phyloP scores from a whole-genome alignment of 1,284 basidiomycete species.

The Porogramme epimiltina region DNA sequence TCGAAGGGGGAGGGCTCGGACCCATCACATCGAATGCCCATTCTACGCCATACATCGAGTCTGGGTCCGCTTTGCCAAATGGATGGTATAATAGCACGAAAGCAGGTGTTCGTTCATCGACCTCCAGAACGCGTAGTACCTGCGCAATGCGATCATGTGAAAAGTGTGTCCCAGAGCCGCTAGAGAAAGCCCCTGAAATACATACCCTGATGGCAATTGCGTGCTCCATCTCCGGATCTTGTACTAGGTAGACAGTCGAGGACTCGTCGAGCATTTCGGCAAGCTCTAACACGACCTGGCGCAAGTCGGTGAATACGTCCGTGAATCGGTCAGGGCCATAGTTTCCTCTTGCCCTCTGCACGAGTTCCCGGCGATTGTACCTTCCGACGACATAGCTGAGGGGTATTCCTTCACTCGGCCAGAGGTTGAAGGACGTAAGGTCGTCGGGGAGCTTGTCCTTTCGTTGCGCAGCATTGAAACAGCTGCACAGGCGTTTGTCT shows the following conservation, averaged over 20 bases:
- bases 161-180: too few relatives aligned
- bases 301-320: constrained; percentile 37
- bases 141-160: constrained; percentile 8
- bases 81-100: constrained; percentile 32
- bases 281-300: constrained; percentile 35
- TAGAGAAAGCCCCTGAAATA: not conserved
- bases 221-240: constrained; percentile 23
- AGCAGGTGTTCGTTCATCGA: constrained; percentile 31
- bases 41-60: constrained; percentile 4
- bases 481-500: constrained; percentile 29
- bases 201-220: constrained; percentile 34
- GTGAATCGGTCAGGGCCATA: constrained; percentile 14
- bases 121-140: constrained; percentile 32
- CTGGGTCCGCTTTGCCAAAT: constrained; percentile 17
- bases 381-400: too few relatives aligned
- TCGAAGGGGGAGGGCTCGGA: not conserved
- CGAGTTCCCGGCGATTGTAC: too few relatives aligned
- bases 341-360: not conserved
- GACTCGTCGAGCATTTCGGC: constrained; percentile 32
- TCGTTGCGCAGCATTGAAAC: constrained; percentile 20
- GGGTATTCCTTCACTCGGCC: too few relatives aligned
- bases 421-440: not conserved
- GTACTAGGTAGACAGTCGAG: constrained; percentile 24
- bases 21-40: constrained; percentile 12
- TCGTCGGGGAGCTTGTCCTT: not conserved